These are phyloP conservation scores for Elymus sibiricus DNA, from an alignment of 176 grass and related monocot species.

Conservation along the genomic window DNA sequence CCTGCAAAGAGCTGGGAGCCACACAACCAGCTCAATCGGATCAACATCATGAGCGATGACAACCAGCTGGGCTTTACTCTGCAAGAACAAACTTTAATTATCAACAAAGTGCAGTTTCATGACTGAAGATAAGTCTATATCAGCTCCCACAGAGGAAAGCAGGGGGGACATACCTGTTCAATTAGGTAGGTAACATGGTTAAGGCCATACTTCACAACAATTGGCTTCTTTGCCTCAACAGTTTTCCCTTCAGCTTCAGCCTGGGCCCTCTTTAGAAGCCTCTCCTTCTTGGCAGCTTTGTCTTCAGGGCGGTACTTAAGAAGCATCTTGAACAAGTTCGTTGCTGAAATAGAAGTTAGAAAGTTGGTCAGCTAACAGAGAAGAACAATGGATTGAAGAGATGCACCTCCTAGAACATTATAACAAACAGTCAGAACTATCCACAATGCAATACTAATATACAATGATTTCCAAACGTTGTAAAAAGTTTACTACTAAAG, in stretches of 20 bases:
- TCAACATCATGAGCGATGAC: constrained; percentile 73
- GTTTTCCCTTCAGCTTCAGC: constrained; percentile 56
- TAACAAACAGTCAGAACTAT: neutral
- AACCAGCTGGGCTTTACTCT: constrained; percentile 63
- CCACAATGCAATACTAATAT: neutral
- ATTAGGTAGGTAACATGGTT: constrained; percentile 76
- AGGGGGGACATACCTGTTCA: constrained; percentile 24
- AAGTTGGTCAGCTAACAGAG: neutral
- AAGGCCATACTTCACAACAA: constrained; percentile 66
- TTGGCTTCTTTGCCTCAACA: constrained; percentile 59
- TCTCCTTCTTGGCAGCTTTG: constrained; percentile 64
- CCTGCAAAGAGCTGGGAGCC: constrained; percentile 67
- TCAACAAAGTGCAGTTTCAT: neutral
- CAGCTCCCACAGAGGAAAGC: neutral
- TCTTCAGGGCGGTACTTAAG: constrained; percentile 59
- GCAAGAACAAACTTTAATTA: neutral
- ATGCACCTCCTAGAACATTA: neutral
- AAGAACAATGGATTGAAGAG: neutral
- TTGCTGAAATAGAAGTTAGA: constrained; percentile 28
- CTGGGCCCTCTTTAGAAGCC: constrained; percentile 57
- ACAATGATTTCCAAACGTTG: neutral
- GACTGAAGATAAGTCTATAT: neutral
- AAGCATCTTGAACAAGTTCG: constrained; percentile 62
- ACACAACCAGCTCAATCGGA: constrained; percentile 59
- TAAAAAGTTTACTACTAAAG: neutral